Percentiles rank a stretch among this genome's conserved stretches.
These are phyloP conservation scores for Vanderwaltozyma yarrowii DNA, from an alignment of 805 yeast genomes.

Conservation along the genomic window DNA sequence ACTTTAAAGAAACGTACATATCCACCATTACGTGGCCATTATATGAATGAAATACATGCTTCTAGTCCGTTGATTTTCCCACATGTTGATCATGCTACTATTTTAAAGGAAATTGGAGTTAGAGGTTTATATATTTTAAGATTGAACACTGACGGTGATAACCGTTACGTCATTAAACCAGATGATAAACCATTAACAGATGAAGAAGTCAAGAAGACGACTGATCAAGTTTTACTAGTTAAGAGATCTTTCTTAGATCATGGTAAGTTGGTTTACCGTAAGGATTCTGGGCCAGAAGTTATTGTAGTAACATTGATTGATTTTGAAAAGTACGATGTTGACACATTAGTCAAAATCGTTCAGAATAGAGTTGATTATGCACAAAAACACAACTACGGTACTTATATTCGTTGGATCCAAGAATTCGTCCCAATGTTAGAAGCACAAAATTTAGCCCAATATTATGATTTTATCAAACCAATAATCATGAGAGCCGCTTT, in stretches of 20 bases:
- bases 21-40: conserved; percentile 35
- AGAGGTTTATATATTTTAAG: conserved; percentile 41
- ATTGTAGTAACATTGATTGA: conserved; percentile 75
- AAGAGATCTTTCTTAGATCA: conserved; percentile 53
- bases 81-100: conserved; percentile 60
- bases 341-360: conserved; percentile 55
- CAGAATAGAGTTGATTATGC: conserved; percentile 89
- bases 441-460: conserved; percentile 30
- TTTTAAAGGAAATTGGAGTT: conserved; percentile 46
- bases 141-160: conserved; percentile 36
- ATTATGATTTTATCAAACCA: conserved; percentile 20
- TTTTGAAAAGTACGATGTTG: conserved; percentile 51
- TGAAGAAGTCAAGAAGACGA: conserved; percentile 23
- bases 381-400: conserved; percentile 66
- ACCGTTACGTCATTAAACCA: conserved; percentile 28
- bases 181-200: conserved; percentile 35
- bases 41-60: conserved; percentile 36
- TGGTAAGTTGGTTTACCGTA: conserved; percentile 42
- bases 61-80: conserved; percentile 53
- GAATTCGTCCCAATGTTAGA: conserved; percentile 63
- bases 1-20: conserved; percentile 5
- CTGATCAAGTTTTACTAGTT: conserved; percentile 33
- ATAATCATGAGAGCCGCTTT: conserved; percentile 68
- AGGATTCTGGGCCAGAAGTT: conserved; percentile 42
- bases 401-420: conserved; percentile 75